Percentiles rank a stretch among this genome's conserved stretches.
phyloP scores from a whole-genome alignment of 305 asterid genomes.

The Rubia occidens region DNA sequence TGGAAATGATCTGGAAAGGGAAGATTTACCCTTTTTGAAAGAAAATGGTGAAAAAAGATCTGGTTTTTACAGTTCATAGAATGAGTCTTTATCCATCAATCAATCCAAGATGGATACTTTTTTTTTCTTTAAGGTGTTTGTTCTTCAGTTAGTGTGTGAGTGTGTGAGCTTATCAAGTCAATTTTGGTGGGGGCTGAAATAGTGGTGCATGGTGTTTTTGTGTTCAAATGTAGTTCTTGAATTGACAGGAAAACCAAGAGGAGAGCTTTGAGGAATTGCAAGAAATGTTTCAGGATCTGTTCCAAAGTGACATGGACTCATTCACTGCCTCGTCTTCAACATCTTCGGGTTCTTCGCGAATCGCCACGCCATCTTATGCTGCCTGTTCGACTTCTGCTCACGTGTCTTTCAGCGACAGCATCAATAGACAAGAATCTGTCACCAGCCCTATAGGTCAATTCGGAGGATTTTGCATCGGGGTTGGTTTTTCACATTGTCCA shows the following conservation, averaged over 20 bases:
- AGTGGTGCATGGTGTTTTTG: constrained; percentile 15
- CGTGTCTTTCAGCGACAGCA: constrained; percentile 22
- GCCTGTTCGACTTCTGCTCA: constrained; percentile 30
- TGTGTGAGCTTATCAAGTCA: neutral
- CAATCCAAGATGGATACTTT: no score
- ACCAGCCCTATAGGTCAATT: constrained; percentile 26
- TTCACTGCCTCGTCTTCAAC: constrained; percentile 23
- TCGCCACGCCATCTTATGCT: constrained; percentile 25
- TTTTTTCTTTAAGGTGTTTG: neutral
- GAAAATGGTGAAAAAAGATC: neutral
- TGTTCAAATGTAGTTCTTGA: constrained; percentile 24
- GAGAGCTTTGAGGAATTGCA: constrained; percentile 63
- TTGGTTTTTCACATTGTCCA: constrained; percentile 8
- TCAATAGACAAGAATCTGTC: constrained; percentile 37
- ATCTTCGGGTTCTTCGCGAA: constrained; percentile 35
- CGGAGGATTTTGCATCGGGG: constrained; percentile 53
- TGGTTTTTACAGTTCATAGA: neutral
- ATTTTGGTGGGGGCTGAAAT: constrained; percentile 17
- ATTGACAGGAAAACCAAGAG: constrained; percentile 47
- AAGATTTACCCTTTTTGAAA: neutral
- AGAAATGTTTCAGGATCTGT: constrained; percentile 52
- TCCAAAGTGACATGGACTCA: constrained; percentile 40
- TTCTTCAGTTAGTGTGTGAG: neutral
- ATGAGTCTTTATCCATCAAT: no score
- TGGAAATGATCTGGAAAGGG: neutral